These are phyloP conservation scores for Globisporangium takayamanum DNA, from an alignment of 352 stramenopile genomes.

Conservation along the genomic window DNA sequence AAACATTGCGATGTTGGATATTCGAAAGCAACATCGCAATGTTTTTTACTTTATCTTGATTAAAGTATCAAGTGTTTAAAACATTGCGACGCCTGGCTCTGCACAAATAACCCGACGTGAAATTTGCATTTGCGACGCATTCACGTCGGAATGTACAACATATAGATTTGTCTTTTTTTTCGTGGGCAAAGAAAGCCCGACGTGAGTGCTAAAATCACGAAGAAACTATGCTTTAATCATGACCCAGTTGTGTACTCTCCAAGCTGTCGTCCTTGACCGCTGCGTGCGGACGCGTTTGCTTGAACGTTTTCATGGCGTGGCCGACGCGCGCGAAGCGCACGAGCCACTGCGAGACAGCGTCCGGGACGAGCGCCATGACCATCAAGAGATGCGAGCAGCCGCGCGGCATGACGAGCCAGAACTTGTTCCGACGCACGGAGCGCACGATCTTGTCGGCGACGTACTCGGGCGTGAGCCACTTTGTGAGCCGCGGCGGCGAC, in stretches of 20 bases:
- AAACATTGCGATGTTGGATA: too few species aligned
- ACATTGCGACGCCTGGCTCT: too few species aligned
- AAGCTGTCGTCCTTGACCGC: conserved; percentile 15
- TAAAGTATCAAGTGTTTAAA: too few species aligned
- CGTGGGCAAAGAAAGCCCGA: not conserved
- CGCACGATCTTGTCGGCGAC: conserved; percentile 39
- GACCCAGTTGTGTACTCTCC: not conserved
- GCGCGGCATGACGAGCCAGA: conserved; percentile 28
- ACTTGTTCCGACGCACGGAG: conserved; percentile 43
- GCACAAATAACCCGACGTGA: too few species aligned
- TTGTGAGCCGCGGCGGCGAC: conserved; percentile 25
- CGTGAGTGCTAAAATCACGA: too few species aligned
- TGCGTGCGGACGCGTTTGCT: conserved; percentile 35
- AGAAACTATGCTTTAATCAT: too few species aligned
- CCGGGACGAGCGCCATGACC: conserved; percentile 28
- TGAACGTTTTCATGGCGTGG: conserved; percentile 39
- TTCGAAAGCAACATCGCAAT: too few species aligned
- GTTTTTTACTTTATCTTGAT: too few species aligned
- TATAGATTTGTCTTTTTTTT: not conserved
- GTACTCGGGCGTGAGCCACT: conserved; percentile 36
- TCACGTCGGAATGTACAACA: too few species aligned
- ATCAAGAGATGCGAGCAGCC: conserved; percentile 25
- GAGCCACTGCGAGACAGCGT: conserved; percentile 30
- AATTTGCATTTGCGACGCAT: too few species aligned
- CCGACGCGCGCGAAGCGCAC: conserved; percentile 30